Evolutionary conservation across 202 grass and related monocot species (phyloP), one percentile per base, ranked within the genome.

Genomic region (Cymbopogon flexuosus): DNA sequence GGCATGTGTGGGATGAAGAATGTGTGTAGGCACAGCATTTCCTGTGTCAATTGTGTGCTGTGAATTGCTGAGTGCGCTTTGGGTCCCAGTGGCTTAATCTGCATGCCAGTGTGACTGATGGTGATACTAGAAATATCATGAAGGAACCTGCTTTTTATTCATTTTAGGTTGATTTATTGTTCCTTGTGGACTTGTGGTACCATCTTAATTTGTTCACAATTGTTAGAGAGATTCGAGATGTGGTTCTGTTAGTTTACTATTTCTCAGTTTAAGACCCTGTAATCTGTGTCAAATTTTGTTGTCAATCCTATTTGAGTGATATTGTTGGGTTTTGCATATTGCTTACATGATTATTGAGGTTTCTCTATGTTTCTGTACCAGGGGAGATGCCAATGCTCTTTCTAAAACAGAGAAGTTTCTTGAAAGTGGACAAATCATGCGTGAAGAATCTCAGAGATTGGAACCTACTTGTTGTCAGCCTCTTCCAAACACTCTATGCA

Each of bases 381-480:
- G 93, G 68, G 93, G 73, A 30, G 93, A 97, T 13, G 46, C 19
- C 23, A n/a, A 52, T 62, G 70, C 85, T 80, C 21, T 46, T 34
- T 89, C 84, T 42, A 93, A 86, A 72, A 77, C 76, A 43, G 4
- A 40, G 15, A 80, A 73, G 18, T 97, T 86, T 81, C 88, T 93
- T 2, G 67, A 58, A 39, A 88, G 88, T 70, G 90, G 86, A 33
- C 88, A 89, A 24, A 61, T 90, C 6, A 97, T 97, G 90, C 72
- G 93, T 37, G 84, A 93, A 76, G 88, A 93, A 81, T 93, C 90
- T 73, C 77, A 89, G 40, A 85, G 71, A 75, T 82, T 87, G 67
- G 81, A 86, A 78, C 73, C 60, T 62, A 73, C 59, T 68, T 47
- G 63, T 73, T 97, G 81, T 78, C 82, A 77, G 84, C 78, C 63